Base-by-base conservation (phyloP, 306 rosid species). In the Carpinus viminea region DNA sequence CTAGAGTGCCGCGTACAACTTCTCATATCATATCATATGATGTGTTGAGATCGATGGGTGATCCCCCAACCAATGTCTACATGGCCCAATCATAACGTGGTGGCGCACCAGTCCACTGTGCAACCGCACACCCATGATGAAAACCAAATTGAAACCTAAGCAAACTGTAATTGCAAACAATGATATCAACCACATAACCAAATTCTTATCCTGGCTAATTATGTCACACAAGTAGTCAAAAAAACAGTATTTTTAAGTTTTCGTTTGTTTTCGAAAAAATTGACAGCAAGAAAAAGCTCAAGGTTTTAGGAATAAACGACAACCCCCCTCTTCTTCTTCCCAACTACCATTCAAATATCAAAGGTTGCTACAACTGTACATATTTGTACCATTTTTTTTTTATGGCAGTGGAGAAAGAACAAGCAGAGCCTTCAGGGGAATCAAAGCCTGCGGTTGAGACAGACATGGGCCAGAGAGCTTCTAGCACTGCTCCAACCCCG, bases 401-500 rank as follows among this genome's bases (percentile, higher is more conserved):
- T 0, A 79, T 83, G 83, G 83, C 75, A 17, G 68, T 21, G 24
- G 57, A 56, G 56, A 72, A 68, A 76, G 79, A 62, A 48, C 50
- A 68, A 75, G 71, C 78, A 55, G 16, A 75, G 55, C 9, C 77
- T 71, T 66, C 70, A 41, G 68, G 73, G 4, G 79, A 77, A 41
- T 21, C 43, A 18, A 55, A 77, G 76, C 72, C 73, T 54, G 1
- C 66, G 55, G 69, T 72, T 81, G 91, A 82, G 64, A 55, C 78
- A 45, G 70, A 72, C 57, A 75, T 72, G 79, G 80, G 66, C 4
- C 15, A 1, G 61, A 79, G 38, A 46, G 64, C 71, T 75, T 64
- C 96, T 26, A 68, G 87, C 56, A 77, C 68, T 74, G 81, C 83
- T 74, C 82, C 91, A 12, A n/a, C 86, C 51, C 77, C 87, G 52